These are phyloP conservation scores for Paecilomyces sp. DNA, from an alignment of 2,329 filamentous ascomycete species.

Conservation along the genomic window DNA sequence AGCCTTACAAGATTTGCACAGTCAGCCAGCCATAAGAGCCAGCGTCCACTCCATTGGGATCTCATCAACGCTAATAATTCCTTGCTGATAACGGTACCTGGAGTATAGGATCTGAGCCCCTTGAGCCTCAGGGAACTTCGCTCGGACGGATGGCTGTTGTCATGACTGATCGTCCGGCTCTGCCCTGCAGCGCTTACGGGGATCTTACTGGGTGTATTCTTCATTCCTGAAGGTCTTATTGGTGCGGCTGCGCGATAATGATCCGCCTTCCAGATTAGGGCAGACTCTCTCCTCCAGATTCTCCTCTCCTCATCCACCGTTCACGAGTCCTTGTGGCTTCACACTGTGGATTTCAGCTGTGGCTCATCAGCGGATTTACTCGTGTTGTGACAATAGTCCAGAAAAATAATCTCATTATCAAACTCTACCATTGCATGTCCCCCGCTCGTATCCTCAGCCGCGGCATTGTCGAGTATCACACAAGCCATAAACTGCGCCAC, in stretches of 20 bases:
- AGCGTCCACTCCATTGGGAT: not conserved
- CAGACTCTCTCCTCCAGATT: not conserved
- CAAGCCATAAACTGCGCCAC: not conserved
- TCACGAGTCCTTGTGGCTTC: not conserved
- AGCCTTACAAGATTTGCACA: not conserved
- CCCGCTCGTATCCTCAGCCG: not conserved
- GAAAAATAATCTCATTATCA: not conserved
- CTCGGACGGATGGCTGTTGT: not conserved
- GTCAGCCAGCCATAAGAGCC: not conserved
- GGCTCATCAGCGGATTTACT: not conserved
- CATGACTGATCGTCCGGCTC: not conserved
- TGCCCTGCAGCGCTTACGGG: not conserved
- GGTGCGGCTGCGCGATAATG: not conserved
- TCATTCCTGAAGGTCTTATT: not conserved
- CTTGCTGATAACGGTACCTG: not conserved
- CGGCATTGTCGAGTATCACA: not conserved
- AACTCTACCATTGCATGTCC: not conserved
- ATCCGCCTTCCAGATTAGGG: not conserved
- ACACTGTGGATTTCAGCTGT: not conserved
- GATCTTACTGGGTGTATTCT: not conserved
- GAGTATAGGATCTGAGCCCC: not conserved
- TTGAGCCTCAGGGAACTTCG: not conserved
- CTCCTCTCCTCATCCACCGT: not conserved
- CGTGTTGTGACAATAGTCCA: not conserved
- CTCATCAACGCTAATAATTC: not conserved